Conservation (phyloP, 495 filamentous ascomycete genomes). For the Aspergillus heteromorphus region DNA sequence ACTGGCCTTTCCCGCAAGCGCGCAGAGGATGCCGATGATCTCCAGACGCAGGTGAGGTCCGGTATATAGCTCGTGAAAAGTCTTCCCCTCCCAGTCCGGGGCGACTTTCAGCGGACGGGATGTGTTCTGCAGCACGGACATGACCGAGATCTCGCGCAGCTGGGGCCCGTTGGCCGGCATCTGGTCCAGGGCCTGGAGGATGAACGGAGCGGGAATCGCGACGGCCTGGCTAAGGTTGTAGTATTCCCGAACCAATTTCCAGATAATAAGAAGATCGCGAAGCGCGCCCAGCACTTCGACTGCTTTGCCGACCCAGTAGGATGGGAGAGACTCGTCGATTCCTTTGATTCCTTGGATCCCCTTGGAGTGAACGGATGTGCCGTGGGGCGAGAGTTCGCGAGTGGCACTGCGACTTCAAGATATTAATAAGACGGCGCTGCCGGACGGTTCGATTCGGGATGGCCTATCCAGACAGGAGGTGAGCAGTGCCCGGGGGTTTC, state of each 20-base stretch:
- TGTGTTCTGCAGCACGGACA: conserved; percentile 24
- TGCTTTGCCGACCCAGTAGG: conserved; percentile 24
- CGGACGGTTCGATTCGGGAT: not conserved
- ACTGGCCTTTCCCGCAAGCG: conserved; percentile 24
- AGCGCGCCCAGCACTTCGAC: conserved; percentile 16
- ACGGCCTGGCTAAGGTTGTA: conserved; percentile 22
- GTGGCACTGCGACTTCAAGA: conserved; percentile 5
- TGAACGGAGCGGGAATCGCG: conserved; percentile 20
- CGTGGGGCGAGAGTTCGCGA: conserved; percentile 2
- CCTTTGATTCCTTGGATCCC: too few relatives aligned
- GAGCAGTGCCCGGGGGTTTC: too few relatives aligned
- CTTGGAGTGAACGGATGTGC: too few relatives aligned
- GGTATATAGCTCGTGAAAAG: conserved; percentile 23
- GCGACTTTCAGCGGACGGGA: conserved; percentile 17
- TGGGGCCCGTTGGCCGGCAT: conserved; percentile 13
- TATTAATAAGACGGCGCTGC: not conserved
- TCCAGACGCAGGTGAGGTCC: conserved; percentile 24
- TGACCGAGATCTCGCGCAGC: not conserved
- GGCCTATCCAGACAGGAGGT: not conserved
- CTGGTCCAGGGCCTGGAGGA: conserved; percentile 17
- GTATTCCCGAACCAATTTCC: conserved; percentile 22
- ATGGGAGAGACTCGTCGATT: conserved; percentile 12
- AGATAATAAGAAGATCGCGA: conserved; percentile 16
- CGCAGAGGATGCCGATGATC: conserved; percentile 24
- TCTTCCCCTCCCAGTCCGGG: conserved; percentile 6